Evolutionary conservation across 75 land plant genomes (phyloP).

Genomic region (Sequoia sempervirens): DNA sequence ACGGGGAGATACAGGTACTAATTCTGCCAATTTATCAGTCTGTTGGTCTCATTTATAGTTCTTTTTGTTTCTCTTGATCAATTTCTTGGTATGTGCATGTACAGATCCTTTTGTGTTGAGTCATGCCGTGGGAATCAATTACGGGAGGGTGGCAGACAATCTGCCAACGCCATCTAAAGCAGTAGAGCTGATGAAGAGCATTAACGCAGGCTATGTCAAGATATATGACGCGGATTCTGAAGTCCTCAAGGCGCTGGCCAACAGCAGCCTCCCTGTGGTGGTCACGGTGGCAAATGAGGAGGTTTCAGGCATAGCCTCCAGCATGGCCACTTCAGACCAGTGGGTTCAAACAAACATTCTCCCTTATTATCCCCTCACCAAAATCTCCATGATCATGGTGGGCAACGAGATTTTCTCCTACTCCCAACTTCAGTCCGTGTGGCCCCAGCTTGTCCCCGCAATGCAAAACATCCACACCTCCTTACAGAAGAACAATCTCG

Average conservation of each 20-base stretch:
- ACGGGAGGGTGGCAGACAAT: no score
- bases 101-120: no score
- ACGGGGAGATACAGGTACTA: no score
- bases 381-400: slow-evolving; percentile 39
- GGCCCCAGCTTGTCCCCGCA: slow-evolving; percentile 26
- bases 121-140: no score
- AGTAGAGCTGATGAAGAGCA: slow-evolving; percentile 3
- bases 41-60: no score
- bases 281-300: slow-evolving; percentile 18
- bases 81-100: no score
- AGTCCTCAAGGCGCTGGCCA: slow-evolving; percentile 17
- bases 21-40: no score
- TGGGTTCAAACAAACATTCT: slow-evolving; percentile 22
- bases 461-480: slow-evolving; percentile 33
- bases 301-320: slow-evolving; percentile 6
- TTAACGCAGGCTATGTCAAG: slow-evolving; percentile 17
- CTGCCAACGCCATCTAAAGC: no score
- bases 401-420: slow-evolving; percentile 67
- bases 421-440: slow-evolving; percentile 6
- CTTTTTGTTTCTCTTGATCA: no score
- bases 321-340: background rate
- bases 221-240: slow-evolving; percentile 21
- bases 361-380: slow-evolving; percentile 24
- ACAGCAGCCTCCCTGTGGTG: slow-evolving; percentile 7
- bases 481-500: slow-evolving; percentile 8